phyloP scores from a whole-genome alignment of 495 filamentous ascomycete genomes.

The Penicillium waksmanii region DNA sequence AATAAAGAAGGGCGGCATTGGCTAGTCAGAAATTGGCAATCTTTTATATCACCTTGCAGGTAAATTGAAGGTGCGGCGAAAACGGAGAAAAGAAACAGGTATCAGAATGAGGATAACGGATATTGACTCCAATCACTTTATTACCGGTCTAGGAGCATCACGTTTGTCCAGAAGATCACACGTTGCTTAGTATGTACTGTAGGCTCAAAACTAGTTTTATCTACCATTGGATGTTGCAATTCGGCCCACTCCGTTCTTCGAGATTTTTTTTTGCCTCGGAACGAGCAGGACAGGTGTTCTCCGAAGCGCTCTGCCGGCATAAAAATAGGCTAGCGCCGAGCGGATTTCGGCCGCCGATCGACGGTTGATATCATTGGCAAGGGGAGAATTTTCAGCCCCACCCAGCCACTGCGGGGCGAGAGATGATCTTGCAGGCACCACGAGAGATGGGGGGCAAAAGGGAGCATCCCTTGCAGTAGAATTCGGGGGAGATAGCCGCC shows the following conservation, averaged over 20 bases:
- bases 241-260: neutral
- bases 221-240: neutral
- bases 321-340: slow-evolving; percentile 22
- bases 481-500: slow-evolving; percentile 8
- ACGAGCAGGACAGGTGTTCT: slow-evolving; percentile 7
- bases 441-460: slow-evolving; percentile 17
- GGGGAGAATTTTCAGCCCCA: slow-evolving; percentile 19
- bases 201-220: neutral
- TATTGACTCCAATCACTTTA: too few relatives aligned
- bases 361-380: slow-evolving; percentile 18
- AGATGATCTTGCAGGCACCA: slow-evolving; percentile 34
- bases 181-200: neutral
- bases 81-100: too few relatives aligned
- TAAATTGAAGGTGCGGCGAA: too few relatives aligned
- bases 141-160: too few relatives aligned
- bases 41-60: too few relatives aligned
- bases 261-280: slow-evolving; percentile 2
- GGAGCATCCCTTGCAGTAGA: slow-evolving; percentile 18
- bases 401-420: slow-evolving; percentile 32
- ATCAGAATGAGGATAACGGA: too few relatives aligned
- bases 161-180: too few relatives aligned
- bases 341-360: slow-evolving; percentile 9
- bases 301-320: slow-evolving; percentile 9
- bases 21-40: too few relatives aligned
- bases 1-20: too few relatives aligned